Percentiles rank a stretch among this genome's conserved stretches.
These are phyloP conservation scores for Iris macrosiphon DNA, from an alignment of 106 monocot species.

Conservation along the genomic window DNA sequence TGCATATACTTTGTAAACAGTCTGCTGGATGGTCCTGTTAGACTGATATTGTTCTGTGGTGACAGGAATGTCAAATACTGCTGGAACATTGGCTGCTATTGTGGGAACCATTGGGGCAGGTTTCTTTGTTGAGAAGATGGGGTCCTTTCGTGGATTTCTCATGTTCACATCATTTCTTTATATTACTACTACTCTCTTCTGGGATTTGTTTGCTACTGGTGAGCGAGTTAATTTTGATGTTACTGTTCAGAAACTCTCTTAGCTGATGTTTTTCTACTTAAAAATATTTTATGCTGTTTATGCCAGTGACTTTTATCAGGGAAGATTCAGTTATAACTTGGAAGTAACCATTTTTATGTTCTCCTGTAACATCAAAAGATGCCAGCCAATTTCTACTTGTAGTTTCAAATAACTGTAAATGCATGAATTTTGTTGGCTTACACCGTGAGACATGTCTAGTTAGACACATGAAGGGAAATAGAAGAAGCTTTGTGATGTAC, in stretches of 20 bases:
- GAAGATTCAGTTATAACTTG: no score
- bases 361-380: no score
- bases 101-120: conserved; percentile 90
- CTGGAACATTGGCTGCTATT: conserved; percentile 83
- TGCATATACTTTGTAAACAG: neutral
- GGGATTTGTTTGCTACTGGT: conserved; percentile 74
- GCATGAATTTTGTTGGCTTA: no score
- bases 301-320: no score
- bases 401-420: no score
- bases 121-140: conserved; percentile 83
- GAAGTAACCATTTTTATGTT: no score
- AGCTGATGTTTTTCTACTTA: neutral
- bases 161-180: conserved; percentile 73
- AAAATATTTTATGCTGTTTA: no score
- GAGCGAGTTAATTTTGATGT: conserved; percentile 54
- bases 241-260: conserved; percentile 5
- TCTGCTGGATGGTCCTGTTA: neutral
- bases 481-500: no score
- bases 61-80: conserved; percentile 92
- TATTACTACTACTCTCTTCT: conserved; percentile 59
- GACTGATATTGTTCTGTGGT: neutral
- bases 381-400: no score
- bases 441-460: no score
- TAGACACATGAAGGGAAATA: no score
- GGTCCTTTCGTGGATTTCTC: conserved; percentile 91